Evolutionary conservation across 352 stramenopile genomes (phyloP).

Genomic region (Phytopythium kandeliae): DNA sequence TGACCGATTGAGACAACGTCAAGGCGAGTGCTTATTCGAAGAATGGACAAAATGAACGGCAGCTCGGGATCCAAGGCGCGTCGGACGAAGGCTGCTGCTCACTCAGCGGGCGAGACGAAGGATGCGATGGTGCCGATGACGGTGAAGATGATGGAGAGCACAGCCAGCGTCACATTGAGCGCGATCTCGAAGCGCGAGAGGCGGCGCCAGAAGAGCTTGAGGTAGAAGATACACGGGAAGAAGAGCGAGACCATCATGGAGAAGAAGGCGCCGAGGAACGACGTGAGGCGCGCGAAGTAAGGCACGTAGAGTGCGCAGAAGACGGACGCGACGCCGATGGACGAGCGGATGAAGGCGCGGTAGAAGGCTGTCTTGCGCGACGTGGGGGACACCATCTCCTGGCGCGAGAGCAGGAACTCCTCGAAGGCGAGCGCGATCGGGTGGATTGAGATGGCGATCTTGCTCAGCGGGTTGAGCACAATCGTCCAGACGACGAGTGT

Average conservation of each 20-base stretch:
- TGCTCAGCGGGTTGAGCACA: slow-evolving; percentile 84
- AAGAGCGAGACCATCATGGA: slow-evolving; percentile 81
- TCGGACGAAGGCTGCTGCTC: slow-evolving; percentile 2
- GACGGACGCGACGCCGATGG: slow-evolving; percentile 44
- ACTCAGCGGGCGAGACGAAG: slow-evolving; percentile 67
- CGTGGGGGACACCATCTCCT: slow-evolving; percentile 26
- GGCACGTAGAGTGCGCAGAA: slow-evolving; percentile 71
- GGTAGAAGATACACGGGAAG: slow-evolving; percentile 78
- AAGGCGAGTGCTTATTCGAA: no score
- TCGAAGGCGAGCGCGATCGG: slow-evolving; percentile 72
- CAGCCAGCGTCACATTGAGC: slow-evolving; percentile 50
- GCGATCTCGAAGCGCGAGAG: slow-evolving; percentile 41
- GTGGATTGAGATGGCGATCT: slow-evolving; percentile 83
- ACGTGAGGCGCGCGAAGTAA: slow-evolving; percentile 80
- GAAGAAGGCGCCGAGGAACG: slow-evolving; percentile 83
- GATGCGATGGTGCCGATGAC: slow-evolving; percentile 73
- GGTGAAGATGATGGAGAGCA: slow-evolving; percentile 64
- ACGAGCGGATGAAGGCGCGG: slow-evolving; percentile 57
- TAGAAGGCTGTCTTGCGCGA: slow-evolving; percentile 37
- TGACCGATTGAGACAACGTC: no score
- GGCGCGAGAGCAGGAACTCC: slow-evolving; percentile 54
- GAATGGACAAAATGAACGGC: no score
- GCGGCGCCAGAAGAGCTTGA: slow-evolving; percentile 69
- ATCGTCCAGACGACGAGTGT: slow-evolving; percentile 76
- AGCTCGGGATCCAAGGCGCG: not conserved